These are phyloP conservation scores for Talaromyces sp. DNA, from an alignment of 2,329 filamentous ascomycete species.

Conservation along the genomic window DNA sequence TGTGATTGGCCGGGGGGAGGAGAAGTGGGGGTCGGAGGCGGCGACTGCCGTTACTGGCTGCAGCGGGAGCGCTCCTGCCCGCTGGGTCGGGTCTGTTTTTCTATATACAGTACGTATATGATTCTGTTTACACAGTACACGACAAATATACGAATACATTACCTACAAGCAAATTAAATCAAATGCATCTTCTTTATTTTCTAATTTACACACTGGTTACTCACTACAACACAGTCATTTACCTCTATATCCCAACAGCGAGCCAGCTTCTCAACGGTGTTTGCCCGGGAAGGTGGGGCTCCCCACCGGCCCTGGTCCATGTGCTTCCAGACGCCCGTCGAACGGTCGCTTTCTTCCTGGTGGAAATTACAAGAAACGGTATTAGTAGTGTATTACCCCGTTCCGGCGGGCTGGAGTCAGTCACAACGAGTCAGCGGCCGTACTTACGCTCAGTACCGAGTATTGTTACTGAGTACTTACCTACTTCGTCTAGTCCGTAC, in stretches of 20 bases:
- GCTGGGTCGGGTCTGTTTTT: neutral
- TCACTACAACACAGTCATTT: too few relatives aligned
- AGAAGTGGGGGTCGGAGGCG: conserved; percentile 1
- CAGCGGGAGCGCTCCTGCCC: neutral
- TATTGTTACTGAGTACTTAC: too few relatives aligned
- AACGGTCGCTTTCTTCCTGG: neutral
- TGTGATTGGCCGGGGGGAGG: conserved; percentile 1
- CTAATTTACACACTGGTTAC: neutral
- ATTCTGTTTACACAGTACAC: too few relatives aligned
- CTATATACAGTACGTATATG: too few relatives aligned
- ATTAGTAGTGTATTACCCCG: too few relatives aligned
- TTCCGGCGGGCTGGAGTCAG: neutral
- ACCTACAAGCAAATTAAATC: too few relatives aligned
- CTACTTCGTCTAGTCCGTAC: too few relatives aligned
- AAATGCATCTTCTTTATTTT: too few relatives aligned
- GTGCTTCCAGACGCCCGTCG: conserved; percentile 9
- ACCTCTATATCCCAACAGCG: neutral
- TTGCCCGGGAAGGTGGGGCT: neutral
- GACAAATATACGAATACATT: too few relatives aligned
- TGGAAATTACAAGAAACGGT: too few relatives aligned
- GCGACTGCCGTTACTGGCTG: conserved; percentile 1
- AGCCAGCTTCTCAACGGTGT: neutral
- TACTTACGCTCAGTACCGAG: too few relatives aligned
- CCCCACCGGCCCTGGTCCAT: conserved; percentile 4
- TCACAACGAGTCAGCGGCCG: neutral